Evolutionary conservation across 352 stramenopile species (phyloP).

Genomic region (Aphanomyces invadans): DNA sequence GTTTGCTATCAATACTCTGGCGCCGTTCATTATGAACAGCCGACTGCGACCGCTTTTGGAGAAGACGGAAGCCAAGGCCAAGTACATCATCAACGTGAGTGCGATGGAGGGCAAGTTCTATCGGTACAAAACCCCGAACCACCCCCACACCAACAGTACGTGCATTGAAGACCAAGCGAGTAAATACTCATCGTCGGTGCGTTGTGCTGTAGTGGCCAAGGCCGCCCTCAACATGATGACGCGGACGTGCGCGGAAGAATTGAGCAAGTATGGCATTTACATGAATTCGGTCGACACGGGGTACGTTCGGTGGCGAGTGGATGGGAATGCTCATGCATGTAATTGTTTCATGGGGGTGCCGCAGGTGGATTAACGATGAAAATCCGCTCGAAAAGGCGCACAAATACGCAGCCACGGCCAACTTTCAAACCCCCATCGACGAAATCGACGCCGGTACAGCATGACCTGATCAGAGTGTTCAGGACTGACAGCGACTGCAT

Average conservation of each 20-base stretch:
- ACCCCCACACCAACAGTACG: conserved; percentile 80
- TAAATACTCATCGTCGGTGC: no score
- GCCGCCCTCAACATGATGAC: conserved; percentile 98
- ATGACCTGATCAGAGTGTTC: no score
- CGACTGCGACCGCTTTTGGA: conserved; percentile 86
- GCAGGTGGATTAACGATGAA: conserved; percentile 97
- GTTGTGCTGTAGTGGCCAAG: conserved; percentile 93
- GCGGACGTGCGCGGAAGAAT: conserved; percentile 91
- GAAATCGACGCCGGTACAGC: conserved; percentile 89
- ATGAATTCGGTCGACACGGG: conserved; percentile 98
- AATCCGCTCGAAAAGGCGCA: conserved; percentile 92
- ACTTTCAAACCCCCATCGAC: conserved; percentile 97
- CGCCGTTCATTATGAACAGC: conserved; percentile 96
- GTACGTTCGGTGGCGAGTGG: conserved; percentile 31
- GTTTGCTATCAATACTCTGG: conserved; percentile 93
- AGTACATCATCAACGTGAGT: conserved; percentile 91
- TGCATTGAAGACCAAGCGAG: no score
- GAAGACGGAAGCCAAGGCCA: conserved; percentile 38
- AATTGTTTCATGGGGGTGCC: background rate
- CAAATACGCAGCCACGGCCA: conserved; percentile 83
- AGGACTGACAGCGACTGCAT: background rate
- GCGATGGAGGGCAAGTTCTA: conserved; percentile 90
- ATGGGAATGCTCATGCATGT: background rate
- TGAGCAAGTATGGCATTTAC: conserved; percentile 91
- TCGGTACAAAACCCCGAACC: conserved; percentile 82